phyloP scores from a whole-genome alignment of 176 grass and related monocot genomes.

The Eragrostis nindensis region DNA sequence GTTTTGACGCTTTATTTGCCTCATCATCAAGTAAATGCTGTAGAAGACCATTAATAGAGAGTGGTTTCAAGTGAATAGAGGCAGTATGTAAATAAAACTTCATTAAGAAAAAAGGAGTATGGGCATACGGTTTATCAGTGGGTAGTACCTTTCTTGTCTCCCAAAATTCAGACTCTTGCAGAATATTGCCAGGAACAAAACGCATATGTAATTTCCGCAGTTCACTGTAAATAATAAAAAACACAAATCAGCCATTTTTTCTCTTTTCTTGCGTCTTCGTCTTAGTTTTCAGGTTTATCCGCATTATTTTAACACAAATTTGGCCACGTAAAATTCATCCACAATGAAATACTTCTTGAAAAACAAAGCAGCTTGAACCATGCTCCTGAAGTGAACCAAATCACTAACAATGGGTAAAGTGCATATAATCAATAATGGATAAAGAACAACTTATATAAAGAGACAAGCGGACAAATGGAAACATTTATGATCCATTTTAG shows the following conservation, averaged over 20 bases:
- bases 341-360: background rate
- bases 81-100: background rate
- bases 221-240: slow-evolving; percentile 56
- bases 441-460: background rate
- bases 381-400: background rate
- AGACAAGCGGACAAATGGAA: background rate
- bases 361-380: background rate
- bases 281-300: background rate
- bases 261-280: background rate
- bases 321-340: background rate
- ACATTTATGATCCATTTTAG: slow-evolving; percentile 5
- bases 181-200: slow-evolving; percentile 77
- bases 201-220: slow-evolving; percentile 91
- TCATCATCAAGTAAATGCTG: slow-evolving; percentile 91
- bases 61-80: slow-evolving; percentile 20
- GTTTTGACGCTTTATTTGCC: slow-evolving; percentile 60
- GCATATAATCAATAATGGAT: background rate
- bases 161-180: slow-evolving; percentile 96
- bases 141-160: slow-evolving; percentile 78
- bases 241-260: slow-evolving; percentile 5
- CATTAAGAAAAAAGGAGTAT: slow-evolving; percentile 5
- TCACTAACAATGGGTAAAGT: background rate
- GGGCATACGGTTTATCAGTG: slow-evolving; percentile 6
- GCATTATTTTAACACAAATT: background rate
- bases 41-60: slow-evolving; percentile 33